Evolutionary conservation across 495 filamentous ascomycete genomes (phyloP).

Genomic region (Xylaria flabelliformis): DNA sequence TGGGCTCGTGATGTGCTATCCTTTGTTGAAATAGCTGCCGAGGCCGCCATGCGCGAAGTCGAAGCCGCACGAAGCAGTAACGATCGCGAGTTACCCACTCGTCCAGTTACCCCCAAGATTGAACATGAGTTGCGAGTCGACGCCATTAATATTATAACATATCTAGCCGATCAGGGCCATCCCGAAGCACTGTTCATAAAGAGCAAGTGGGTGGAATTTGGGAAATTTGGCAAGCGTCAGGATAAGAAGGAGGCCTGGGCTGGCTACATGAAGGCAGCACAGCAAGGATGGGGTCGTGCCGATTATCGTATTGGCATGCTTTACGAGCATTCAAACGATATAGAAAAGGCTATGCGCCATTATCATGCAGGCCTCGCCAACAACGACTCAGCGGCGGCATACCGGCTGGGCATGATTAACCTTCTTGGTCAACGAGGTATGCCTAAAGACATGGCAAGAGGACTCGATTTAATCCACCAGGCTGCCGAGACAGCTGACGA

Average conservation of each 20-base stretch:
- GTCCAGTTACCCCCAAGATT: constrained; percentile 79
- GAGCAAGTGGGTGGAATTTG: constrained; percentile 98
- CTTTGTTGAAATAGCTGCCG: constrained; percentile 82
- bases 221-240: constrained; percentile 85
- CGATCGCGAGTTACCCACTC: constrained; percentile 67
- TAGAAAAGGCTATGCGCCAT: constrained; percentile 86
- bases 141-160: constrained; percentile 88
- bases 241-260: constrained; percentile 95
- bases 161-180: constrained; percentile 88
- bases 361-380: constrained; percentile 79
- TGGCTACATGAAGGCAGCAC: constrained; percentile 82
- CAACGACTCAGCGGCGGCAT: constrained; percentile 91
- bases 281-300: constrained; percentile 89
- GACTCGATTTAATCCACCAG: constrained; percentile 78
- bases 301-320: constrained; percentile 99
- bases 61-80: constrained; percentile 34
- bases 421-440: constrained; percentile 92
- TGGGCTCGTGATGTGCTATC: constrained; percentile 94
- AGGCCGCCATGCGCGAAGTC: constrained; percentile 65
- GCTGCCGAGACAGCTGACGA: constrained; percentile 92
- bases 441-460: constrained; percentile 76
- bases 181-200: constrained; percentile 94
- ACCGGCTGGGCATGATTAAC: constrained; percentile 97
- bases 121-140: constrained; percentile 88
- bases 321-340: constrained; percentile 91